phyloP scores from a whole-genome alignment of 1,284 basidiomycete species.

The Ganoderma lucidum region DNA sequence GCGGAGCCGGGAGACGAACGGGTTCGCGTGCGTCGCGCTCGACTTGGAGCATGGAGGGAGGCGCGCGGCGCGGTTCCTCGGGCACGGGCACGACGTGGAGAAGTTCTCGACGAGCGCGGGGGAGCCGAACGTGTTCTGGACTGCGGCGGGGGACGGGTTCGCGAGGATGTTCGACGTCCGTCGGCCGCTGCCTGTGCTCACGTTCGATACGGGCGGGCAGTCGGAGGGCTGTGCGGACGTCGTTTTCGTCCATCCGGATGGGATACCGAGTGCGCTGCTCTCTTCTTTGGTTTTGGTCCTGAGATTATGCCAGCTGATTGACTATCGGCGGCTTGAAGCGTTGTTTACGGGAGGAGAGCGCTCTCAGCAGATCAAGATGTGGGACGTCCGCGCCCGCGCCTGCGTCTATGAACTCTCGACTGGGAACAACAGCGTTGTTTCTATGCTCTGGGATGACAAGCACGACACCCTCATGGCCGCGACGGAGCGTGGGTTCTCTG shows the following conservation, averaged over 20 bases:
- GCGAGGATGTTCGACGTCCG: slow-evolving; percentile 50
- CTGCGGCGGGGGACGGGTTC: slow-evolving; percentile 46
- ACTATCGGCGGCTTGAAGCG: background rate
- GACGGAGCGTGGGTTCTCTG: background rate
- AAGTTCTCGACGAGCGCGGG: slow-evolving; percentile 44
- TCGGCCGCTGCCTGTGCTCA: slow-evolving; percentile 36
- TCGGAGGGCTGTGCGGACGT: slow-evolving; percentile 28
- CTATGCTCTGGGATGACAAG: background rate
- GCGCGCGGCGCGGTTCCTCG: slow-evolving; percentile 44
- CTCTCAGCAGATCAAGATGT: background rate
- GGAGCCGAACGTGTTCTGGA: slow-evolving; percentile 48
- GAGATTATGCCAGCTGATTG: background rate
- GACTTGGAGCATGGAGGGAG: slow-evolving; percentile 33
- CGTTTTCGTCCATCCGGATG: slow-evolving; percentile 37
- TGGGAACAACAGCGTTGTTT: background rate
- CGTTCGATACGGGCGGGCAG: slow-evolving; percentile 33
- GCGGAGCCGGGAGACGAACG: background rate
- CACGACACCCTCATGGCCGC: background rate
- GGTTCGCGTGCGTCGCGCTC: background rate
- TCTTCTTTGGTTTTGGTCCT: background rate
- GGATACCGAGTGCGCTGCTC: slow-evolving; percentile 33
- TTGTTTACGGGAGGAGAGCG: slow-evolving; percentile 1
- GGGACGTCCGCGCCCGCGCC: background rate
- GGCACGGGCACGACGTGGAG: slow-evolving; percentile 45
- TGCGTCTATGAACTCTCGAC: background rate